Evolutionary conservation across 306 rosid species (phyloP), one percentile per base, ranked within the genome.

Genomic region (Acacia crassicarpa): DNA sequence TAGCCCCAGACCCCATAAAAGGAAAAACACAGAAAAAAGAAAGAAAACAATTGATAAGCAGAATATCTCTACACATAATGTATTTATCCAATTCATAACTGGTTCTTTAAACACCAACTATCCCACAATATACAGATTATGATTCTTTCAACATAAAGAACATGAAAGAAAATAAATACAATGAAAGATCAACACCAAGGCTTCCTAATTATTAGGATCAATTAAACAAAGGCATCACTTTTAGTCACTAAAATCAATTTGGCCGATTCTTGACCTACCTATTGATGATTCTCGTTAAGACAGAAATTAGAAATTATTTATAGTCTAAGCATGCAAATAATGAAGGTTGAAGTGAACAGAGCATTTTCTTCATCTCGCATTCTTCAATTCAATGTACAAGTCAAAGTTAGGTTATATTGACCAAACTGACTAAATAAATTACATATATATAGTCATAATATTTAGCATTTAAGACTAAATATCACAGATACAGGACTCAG

Each of bases 231-330:
- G 44, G 43, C 43, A 15, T 32, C 43, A 32, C 43, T 15, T 27
- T 62, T 12, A 14, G 38, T 62, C 9, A 13, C 20, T 30, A 27
- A 12, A 59, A 25, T 27, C 35, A 62, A 62, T 16, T 62, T 27
- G 95, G 82, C 80, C 25, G 72, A 30, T 30, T 66, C 71, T 33
- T 66, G 71, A 66, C 13, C 45, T 66, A 3, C 23, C 45, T 16
- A 3, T 23, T 32, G 45, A 6, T 66, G 19, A 33, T 33, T 32
- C 45, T 8, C 45, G 4, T 66, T 66, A 19, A 33, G 71, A 66
- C 17, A 33, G 45, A 66, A 17, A 35, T 33, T 17, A 33, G 23
- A 33, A 17, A 66, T 66, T 8, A 33, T 33, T 66, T 38, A 63
- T 5, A 66, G 45, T 9, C 45, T 66, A 66, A 33, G 45, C 71